These are phyloP conservation scores for Cordyceps pruinosa DNA, from an alignment of 2,329 filamentous ascomycete genomes.

Conservation along the genomic window DNA sequence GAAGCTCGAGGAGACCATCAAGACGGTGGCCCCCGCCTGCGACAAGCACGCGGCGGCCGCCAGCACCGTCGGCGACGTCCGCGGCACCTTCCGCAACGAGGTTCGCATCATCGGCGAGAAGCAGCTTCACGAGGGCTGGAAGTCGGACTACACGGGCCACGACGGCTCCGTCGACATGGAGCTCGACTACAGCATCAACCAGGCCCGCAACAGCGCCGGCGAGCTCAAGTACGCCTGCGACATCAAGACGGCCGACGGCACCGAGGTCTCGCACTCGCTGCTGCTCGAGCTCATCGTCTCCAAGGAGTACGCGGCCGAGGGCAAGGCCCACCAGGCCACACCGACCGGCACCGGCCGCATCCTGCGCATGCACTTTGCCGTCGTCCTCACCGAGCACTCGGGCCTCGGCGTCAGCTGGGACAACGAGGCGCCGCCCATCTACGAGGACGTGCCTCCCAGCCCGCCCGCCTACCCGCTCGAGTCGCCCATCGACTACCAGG, in stretches of 20 bases:
- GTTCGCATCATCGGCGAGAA: slow-evolving; percentile 71
- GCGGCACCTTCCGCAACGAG: slow-evolving; percentile 68
- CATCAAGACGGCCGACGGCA: slow-evolving; percentile 64
- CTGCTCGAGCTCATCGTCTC: slow-evolving; percentile 91
- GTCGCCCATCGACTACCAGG: slow-evolving; percentile 33
- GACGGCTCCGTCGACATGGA: slow-evolving; percentile 62
- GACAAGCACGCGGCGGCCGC: slow-evolving; percentile 58
- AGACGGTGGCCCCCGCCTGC: slow-evolving; percentile 74
- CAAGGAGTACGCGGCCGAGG: slow-evolving; percentile 76
- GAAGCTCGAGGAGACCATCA: slow-evolving; percentile 84
- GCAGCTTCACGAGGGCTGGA: slow-evolving; percentile 84
- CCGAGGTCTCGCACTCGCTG: slow-evolving; percentile 75
- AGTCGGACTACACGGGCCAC: slow-evolving; percentile 53
- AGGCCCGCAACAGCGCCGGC: slow-evolving; percentile 38
- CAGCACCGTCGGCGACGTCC: slow-evolving; percentile 39
- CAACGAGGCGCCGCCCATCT: slow-evolving; percentile 88
- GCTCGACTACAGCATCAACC: slow-evolving; percentile 53
- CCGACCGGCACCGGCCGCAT: slow-evolving; percentile 88
- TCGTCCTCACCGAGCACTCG: slow-evolving; percentile 72
- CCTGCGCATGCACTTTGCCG: slow-evolving; percentile 82
- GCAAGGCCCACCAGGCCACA: slow-evolving; percentile 60
- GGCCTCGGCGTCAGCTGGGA: slow-evolving; percentile 95
- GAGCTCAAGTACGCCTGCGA: slow-evolving; percentile 66
- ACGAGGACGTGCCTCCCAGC: slow-evolving; percentile 84
- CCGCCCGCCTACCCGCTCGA: slow-evolving; percentile 61